These are phyloP conservation scores for Tritrichomonas musculus DNA, from an alignment of 208 protist genomes.

Conservation along the genomic window DNA sequence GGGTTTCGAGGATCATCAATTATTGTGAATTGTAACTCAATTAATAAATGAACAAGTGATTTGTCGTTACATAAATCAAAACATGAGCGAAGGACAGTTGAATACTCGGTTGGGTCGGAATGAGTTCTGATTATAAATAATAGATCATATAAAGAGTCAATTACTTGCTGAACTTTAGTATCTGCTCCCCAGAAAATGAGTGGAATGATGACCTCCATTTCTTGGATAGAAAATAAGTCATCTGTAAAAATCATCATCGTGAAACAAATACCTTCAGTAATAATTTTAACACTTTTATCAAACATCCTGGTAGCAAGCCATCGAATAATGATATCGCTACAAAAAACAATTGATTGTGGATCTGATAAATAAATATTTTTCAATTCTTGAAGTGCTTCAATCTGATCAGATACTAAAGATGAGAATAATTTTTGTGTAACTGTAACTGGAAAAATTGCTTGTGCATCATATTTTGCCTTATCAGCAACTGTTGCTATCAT, in stretches of 20 bases:
- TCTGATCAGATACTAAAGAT: not conserved
- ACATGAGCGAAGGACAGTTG: not conserved
- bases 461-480: not conserved
- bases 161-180: not conserved
- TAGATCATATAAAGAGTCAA: not conserved
- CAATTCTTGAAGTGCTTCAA: not conserved
- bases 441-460: not conserved
- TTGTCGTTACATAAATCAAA: not conserved
- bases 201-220: not conserved
- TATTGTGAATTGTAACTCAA: not conserved
- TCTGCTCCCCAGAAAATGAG: not conserved
- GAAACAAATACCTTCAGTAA: not conserved
- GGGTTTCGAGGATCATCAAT: not conserved
- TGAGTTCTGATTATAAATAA: not conserved
- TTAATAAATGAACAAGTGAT: not conserved
- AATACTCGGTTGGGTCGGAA: not conserved
- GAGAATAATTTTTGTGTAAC: not conserved
- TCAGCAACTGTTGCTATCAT: not conserved
- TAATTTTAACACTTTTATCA: constrained; percentile 13
- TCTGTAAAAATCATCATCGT: not conserved
- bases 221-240: not conserved
- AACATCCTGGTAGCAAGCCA: not conserved
- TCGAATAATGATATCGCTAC: not conserved
- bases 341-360: not conserved
- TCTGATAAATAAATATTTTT: not conserved